These are phyloP conservation scores for Martiniozyma abietophila DNA, from an alignment of 805 yeast species.

Conservation along the genomic window DNA sequence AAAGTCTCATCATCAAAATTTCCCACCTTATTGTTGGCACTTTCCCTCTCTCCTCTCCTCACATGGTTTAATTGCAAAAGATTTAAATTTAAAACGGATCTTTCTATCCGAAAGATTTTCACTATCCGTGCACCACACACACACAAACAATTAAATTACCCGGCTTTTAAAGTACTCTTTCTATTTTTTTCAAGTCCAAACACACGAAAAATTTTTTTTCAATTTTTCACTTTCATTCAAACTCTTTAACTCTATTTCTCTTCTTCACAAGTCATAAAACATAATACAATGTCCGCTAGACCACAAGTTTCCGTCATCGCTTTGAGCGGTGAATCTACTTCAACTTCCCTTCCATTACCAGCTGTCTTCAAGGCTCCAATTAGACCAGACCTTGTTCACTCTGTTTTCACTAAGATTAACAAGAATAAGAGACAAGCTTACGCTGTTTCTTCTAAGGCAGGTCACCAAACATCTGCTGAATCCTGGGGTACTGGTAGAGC, in stretches of 20 bases:
- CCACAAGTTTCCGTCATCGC: constrained; percentile 97
- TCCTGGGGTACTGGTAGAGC: constrained; percentile 99
- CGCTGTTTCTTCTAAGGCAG: constrained; percentile 98
- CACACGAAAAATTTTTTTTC: constrained; percentile 1
- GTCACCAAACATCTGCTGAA: constrained; percentile 99
- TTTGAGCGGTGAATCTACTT: constrained; percentile 72
- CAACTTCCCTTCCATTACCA: constrained; percentile 85
- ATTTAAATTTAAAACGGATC: no score
- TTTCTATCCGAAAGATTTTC: no score
- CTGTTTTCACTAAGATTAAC: constrained; percentile 97
- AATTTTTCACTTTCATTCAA: constrained; percentile 3
- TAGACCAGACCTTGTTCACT: constrained; percentile 98
- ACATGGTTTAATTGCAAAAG: not conserved
- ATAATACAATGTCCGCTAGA: constrained; percentile 38
- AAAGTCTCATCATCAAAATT: not conserved
- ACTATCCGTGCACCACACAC: no score
- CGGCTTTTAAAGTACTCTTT: constrained; percentile 1
- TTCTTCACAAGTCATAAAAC: constrained; percentile 7
- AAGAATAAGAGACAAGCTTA: constrained; percentile 99
- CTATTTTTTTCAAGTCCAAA: not conserved
- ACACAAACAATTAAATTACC: no score
- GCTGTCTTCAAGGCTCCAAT: constrained; percentile 99
- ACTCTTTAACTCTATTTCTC: not conserved
- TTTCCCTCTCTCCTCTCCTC: not conserved
- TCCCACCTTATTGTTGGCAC: not conserved